phyloP scores from a whole-genome alignment of 805 yeast genomes.

The Suhomyces sp. region DNA sequence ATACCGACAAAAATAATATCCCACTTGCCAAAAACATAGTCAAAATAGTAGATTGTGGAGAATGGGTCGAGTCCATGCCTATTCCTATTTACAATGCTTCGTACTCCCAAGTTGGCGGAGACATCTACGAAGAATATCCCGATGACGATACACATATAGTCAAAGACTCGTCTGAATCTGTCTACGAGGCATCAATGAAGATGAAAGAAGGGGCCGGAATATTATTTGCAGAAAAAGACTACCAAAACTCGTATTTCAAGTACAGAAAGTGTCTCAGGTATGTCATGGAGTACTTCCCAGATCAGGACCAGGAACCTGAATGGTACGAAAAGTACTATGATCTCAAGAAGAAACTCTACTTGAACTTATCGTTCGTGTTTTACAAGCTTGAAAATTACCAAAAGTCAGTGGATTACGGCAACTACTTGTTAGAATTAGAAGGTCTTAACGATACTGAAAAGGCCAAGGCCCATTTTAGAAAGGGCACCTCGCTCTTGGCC shows the following conservation, averaged over 20 bases:
- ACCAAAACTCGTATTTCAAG: slow-evolving; percentile 54
- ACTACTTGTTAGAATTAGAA: slow-evolving; percentile 53
- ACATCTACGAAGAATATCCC: slow-evolving; percentile 72
- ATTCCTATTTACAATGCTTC: slow-evolving; percentile 65
- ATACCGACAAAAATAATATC: slow-evolving; percentile 41
- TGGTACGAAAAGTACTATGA: slow-evolving; percentile 48
- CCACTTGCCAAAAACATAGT: slow-evolving; percentile 41
- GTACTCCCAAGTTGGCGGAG: slow-evolving; percentile 61
- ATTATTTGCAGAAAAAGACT: slow-evolving; percentile 52
- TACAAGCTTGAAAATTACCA: slow-evolving; percentile 48
- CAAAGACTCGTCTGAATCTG: slow-evolving; percentile 53
- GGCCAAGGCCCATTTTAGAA: slow-evolving; percentile 60
- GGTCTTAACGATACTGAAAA: slow-evolving; percentile 34
- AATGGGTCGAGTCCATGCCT: slow-evolving; percentile 51
- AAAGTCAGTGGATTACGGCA: slow-evolving; percentile 52
- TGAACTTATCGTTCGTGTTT: slow-evolving; percentile 57
- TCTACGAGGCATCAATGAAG: slow-evolving; percentile 47
- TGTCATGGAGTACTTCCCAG: slow-evolving; percentile 71
- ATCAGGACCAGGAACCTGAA: slow-evolving; percentile 57
- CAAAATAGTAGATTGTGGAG: slow-evolving; percentile 56
- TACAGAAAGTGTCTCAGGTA: slow-evolving; percentile 66
- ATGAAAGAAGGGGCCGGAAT: slow-evolving; percentile 69
- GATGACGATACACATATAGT: slow-evolving; percentile 64
- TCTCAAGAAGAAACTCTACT: slow-evolving; percentile 50
- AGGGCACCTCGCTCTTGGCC: slow-evolving; percentile 44